Evolutionary conservation across 306 rosid species (phyloP).

Genomic region (Prunus campanulata): DNA sequence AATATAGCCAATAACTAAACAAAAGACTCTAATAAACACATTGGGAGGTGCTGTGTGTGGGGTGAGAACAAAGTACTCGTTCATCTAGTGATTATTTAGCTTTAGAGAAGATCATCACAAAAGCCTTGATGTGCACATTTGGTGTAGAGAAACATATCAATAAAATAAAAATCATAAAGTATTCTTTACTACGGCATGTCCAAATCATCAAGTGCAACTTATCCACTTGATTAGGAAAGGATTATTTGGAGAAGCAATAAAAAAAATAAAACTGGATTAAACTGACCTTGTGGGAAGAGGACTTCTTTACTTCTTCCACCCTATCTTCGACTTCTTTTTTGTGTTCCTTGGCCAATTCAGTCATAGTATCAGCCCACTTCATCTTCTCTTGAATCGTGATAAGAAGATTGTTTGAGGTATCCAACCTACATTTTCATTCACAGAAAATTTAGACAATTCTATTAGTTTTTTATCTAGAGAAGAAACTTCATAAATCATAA

Average conservation of each 20-base stretch:
- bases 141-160: background rate
- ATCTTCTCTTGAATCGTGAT: conserved; percentile 91
- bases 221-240: background rate
- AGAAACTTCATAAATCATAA: conserved; percentile 16
- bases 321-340: conserved; percentile 80
- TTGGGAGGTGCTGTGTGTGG: background rate
- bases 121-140: background rate
- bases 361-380: conserved; percentile 90
- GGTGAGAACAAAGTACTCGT: background rate
- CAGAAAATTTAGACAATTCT: conserved; percentile 4
- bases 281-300: conserved; percentile 85
- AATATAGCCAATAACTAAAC: conserved; percentile 49
- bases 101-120: background rate
- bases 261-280: conserved; percentile 41
- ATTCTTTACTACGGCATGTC: background rate
- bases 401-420: conserved; percentile 77
- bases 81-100: background rate
- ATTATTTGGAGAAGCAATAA: background rate
- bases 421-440: conserved; percentile 58
- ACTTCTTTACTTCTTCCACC: conserved; percentile 86
- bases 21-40: conserved; percentile 10
- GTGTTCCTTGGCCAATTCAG: conserved; percentile 80
- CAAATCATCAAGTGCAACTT: background rate
- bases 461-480: conserved; percentile 8
- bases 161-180: background rate